Base-by-base conservation (phyloP, 768 basidiomycete species). In the Kwoniella europaea region DNA sequence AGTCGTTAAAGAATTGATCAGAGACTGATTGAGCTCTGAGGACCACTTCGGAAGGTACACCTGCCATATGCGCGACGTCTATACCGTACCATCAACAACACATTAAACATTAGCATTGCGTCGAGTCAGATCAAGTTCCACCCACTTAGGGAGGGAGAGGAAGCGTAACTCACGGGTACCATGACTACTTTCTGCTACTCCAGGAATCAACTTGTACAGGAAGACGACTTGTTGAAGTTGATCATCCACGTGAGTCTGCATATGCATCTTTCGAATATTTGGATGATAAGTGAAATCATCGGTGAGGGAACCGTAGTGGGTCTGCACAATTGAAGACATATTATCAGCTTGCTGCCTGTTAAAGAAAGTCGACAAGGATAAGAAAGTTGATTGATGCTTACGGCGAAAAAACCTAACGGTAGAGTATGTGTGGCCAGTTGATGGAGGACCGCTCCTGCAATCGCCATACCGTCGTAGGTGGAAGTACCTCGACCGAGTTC, bases 381-480 rank as follows among this genome's bases (percentile, higher is more conserved):
- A n/a, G 29, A 6, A 4, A 68, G 24, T 29, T 24, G 53, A 18
- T 7, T 54, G 24, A 4, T 29, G 5, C 79, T 70, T 60, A 84
- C 83, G 15, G 97, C 96, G 78, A 99, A 99, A 86, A 98, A 97
- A 1, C 92, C 91, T 29, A 98, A 85, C 12, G 95, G 91, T 4
- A 97, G 85, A 0, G 93, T 94, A 77, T 93, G 92, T 0, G 95
- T 97, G 1, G 97, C 93, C 16, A 99, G 88, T 79, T 96, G 90
- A 82, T 99, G 97, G 20, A 98, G 84, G 15, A 98, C 97, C 10
- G 96, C 92, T 65, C 91, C 92, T 56, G 97, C 96, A 74, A 98
- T 98, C 7, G 94, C 94, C 93, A 98, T 94, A n/a, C 96, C 97
- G 83, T 99, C 97, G 89, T 93, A 84, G 24, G 97, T 98, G 0